Conservation (phyloP, 2,329 filamentous ascomycete species). For the Stagonosporopsis vannaccii region DNA sequence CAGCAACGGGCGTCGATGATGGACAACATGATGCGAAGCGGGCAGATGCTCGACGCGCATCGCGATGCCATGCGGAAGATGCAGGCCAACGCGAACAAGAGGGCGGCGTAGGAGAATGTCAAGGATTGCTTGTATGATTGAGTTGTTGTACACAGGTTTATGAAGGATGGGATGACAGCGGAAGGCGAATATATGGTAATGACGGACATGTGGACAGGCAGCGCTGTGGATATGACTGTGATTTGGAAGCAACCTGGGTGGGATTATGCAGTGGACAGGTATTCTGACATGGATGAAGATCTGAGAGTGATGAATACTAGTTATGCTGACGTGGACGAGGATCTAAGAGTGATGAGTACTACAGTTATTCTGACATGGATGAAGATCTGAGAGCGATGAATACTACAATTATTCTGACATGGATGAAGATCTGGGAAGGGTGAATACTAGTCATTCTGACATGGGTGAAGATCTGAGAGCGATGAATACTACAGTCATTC, state of each 20-base stretch:
- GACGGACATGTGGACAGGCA: not conserved
- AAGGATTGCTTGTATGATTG: too few relatives aligned
- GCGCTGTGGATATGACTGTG: not conserved
- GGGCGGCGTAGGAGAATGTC: constrained; percentile 30
- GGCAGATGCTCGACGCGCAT: constrained; percentile 77
- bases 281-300: too few relatives aligned
- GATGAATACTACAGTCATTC: too few relatives aligned
- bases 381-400: not conserved
- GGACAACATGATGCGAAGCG: constrained; percentile 78
- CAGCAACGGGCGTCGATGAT: constrained; percentile 69
- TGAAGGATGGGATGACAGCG: constrained; percentile 1
- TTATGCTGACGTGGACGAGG: too few relatives aligned
- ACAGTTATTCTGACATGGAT: too few relatives aligned
- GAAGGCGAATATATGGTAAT: not conserved
- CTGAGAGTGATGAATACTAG: not conserved
- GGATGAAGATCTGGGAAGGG: not conserved
- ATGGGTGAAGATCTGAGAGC: too few relatives aligned
- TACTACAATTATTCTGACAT: not conserved
- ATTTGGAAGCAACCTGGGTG: not conserved
- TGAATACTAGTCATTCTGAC: too few relatives aligned
- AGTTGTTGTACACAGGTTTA: too few relatives aligned
- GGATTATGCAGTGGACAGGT: not conserved
- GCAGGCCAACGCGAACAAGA: constrained; percentile 67
- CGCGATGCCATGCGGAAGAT: constrained; percentile 80
- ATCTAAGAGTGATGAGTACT: too few relatives aligned